A percentile compares a stretch with the other conserved stretches of the same genome.
Evolutionary conservation across 345 rosid genomes (phyloP).

Genomic region (Psidium friedrichsthalianum): DNA sequence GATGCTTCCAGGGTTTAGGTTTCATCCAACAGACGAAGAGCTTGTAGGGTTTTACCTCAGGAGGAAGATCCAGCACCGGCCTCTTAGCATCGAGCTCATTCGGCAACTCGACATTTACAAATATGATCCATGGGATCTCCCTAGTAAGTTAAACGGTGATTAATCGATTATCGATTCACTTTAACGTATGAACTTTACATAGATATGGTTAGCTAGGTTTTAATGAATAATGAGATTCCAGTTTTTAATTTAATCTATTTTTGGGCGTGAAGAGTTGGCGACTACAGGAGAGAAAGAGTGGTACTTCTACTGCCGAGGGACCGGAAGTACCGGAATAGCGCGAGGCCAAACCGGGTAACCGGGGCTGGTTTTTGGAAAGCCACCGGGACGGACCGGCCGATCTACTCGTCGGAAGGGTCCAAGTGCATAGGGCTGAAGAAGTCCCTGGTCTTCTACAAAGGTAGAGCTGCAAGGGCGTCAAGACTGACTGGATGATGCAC

Average conservation of each 20-base stretch:
- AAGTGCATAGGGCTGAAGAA: slow-evolving; percentile 91
- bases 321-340: slow-evolving; percentile 84
- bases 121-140: slow-evolving; percentile 96
- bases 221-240: neutral
- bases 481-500: slow-evolving; percentile 99
- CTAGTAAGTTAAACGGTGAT: slow-evolving; percentile 36
- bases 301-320: slow-evolving; percentile 90
- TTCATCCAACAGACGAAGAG: slow-evolving; percentile 93
- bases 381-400: slow-evolving; percentile 90
- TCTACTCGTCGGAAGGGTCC: slow-evolving; percentile 73
- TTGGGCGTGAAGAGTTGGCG: slow-evolving; percentile 41
- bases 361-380: slow-evolving; percentile 97
- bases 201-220: neutral
- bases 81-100: slow-evolving; percentile 75
- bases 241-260: neutral
- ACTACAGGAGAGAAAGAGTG: slow-evolving; percentile 79
- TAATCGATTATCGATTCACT: neutral
- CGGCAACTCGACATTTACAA: slow-evolving; percentile 88
- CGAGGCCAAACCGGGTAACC: slow-evolving; percentile 82
- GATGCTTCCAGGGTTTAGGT: slow-evolving; percentile 84
- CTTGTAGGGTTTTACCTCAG: slow-evolving; percentile 85
- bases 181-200: neutral
- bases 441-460: slow-evolving; percentile 87
- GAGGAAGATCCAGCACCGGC: slow-evolving; percentile 66
- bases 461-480: slow-evolving; percentile 90